Evolutionary conservation across 495 filamentous ascomycete species (phyloP).

Genomic region (Hypoxylon fragiforme): DNA sequence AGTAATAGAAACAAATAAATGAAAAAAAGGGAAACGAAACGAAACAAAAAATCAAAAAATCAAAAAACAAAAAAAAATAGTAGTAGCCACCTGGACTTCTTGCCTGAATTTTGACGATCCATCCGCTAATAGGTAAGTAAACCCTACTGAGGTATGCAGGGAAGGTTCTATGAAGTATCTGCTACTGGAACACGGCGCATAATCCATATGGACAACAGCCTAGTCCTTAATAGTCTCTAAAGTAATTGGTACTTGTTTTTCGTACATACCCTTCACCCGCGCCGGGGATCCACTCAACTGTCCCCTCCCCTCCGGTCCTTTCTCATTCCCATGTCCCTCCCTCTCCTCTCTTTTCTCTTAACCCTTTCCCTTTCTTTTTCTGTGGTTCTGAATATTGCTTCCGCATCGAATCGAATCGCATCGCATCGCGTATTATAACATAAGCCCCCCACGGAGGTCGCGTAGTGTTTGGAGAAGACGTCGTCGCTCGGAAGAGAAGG

Average conservation of each 20-base stretch:
- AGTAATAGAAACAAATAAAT: constrained; percentile 1
- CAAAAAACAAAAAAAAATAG: too few relatives aligned
- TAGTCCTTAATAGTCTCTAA: too few relatives aligned
- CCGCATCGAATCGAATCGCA: constrained; percentile 18
- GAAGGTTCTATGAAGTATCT: constrained; percentile 13
- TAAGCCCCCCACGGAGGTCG: constrained; percentile 23
- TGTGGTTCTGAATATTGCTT: constrained; percentile 26
- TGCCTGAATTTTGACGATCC: constrained; percentile 23
- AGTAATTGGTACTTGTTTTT: too few relatives aligned
- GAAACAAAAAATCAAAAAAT: too few relatives aligned
- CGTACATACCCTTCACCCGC: constrained; percentile 26
- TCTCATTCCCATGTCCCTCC: constrained; percentile 32
- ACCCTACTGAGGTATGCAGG: constrained; percentile 26
- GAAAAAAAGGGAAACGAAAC: too few relatives aligned
- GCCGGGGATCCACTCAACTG: constrained; percentile 23
- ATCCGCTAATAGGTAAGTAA: constrained; percentile 32
- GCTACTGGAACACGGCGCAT: too few relatives aligned
- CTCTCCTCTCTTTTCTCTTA: constrained; percentile 19
- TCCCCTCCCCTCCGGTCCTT: constrained; percentile 36
- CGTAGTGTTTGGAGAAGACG: constrained; percentile 32
- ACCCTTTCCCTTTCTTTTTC: constrained; percentile 16
- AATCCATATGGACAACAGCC: too few relatives aligned
- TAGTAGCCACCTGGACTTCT: constrained; percentile 15
- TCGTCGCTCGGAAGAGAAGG: constrained; percentile 29
- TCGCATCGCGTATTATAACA: constrained; percentile 20